A percentile compares a stretch with the other conserved stretches of the same genome.
Conservation (phyloP, 2,329 filamentous ascomycete genomes). For the Trichoderma arundinaceum region DNA sequence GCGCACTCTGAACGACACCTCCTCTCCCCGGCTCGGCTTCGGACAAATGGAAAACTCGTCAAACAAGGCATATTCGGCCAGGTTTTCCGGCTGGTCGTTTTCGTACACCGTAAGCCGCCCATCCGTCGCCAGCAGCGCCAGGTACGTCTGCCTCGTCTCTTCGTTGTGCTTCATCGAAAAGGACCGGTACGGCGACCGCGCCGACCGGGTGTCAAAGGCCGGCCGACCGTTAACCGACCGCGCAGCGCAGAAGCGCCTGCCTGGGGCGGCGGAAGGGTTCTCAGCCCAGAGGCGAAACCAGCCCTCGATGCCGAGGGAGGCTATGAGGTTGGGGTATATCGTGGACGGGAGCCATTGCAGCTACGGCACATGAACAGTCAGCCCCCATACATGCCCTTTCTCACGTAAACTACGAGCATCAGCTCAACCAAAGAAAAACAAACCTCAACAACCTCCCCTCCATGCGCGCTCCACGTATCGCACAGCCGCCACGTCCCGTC, state of each 20-base stretch:
- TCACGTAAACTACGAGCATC: background rate
- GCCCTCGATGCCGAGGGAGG: constrained; percentile 87
- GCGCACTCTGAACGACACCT: constrained; percentile 82
- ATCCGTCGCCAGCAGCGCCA: constrained; percentile 83
- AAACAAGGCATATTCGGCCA: constrained; percentile 75
- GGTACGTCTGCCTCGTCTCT: constrained; percentile 78
- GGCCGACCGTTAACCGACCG: constrained; percentile 57
- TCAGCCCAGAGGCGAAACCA: constrained; percentile 93
- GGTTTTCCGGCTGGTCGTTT: constrained; percentile 80
- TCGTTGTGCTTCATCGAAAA: constrained; percentile 85
- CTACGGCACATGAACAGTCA: constrained; percentile 50
- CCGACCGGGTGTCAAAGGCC: constrained; percentile 62
- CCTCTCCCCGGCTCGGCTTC: constrained; percentile 77
- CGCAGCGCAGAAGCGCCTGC: constrained; percentile 76
- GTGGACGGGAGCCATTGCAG: constrained; percentile 93
- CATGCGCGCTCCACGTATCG: constrained; percentile 89
- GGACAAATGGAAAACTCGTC: constrained; percentile 78
- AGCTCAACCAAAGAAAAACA: constrained; percentile 38
- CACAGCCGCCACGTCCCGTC: constrained; percentile 78
- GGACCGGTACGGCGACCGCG: constrained; percentile 71
- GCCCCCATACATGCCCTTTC: too few species aligned
- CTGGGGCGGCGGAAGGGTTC: constrained; percentile 79
- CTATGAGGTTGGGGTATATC: constrained; percentile 83
- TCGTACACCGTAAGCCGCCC: constrained; percentile 82
- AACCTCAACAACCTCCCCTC: constrained; percentile 88